Conservation (phyloP, 345 rosid genomes). For the Orychophragmus violaceus region DNA sequence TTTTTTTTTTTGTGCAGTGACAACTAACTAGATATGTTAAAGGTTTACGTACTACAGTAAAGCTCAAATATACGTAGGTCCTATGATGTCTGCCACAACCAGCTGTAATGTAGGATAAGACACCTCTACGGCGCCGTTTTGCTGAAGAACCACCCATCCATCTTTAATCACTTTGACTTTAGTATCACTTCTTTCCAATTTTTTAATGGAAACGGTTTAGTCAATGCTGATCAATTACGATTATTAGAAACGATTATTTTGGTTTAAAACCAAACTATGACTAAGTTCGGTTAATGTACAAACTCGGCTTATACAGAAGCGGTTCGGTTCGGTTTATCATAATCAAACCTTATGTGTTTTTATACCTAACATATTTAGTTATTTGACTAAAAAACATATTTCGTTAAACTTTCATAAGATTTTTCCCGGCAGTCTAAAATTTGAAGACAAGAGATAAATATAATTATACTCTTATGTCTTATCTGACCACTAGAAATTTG, state of each 20-base stretch:
- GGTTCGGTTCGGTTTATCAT: not conserved
- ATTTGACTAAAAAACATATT: too few species aligned
- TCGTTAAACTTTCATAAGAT: not conserved
- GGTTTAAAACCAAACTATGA: too few species aligned
- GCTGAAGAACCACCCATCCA: conserved; percentile 14
- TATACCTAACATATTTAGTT: not conserved
- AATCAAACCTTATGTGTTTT: not conserved
- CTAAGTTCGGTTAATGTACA: not conserved
- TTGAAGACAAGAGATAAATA: not conserved
- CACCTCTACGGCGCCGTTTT: conserved; percentile 35
- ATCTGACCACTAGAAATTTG: not conserved
- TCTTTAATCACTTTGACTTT: conserved; percentile 28
- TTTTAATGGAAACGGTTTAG: not conserved
- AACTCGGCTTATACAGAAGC: not conserved
- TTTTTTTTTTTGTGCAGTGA: conserved; percentile 1
- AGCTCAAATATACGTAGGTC: conserved; percentile 25
- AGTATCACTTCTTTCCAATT: not conserved
- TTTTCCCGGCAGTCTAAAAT: not conserved
- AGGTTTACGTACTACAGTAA: conserved; percentile 25
- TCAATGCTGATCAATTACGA: not conserved
- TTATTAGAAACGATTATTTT: too few species aligned
- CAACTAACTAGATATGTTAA: conserved; percentile 20
- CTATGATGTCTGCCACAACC: conserved; percentile 33
- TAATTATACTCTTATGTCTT: not conserved
- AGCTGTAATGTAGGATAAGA: conserved; percentile 35